Evolutionary conservation across 2,329 filamentous ascomycete genomes (phyloP), one percentile per base, ranked within the genome.

Genomic region (Tothia fuscella): DNA sequence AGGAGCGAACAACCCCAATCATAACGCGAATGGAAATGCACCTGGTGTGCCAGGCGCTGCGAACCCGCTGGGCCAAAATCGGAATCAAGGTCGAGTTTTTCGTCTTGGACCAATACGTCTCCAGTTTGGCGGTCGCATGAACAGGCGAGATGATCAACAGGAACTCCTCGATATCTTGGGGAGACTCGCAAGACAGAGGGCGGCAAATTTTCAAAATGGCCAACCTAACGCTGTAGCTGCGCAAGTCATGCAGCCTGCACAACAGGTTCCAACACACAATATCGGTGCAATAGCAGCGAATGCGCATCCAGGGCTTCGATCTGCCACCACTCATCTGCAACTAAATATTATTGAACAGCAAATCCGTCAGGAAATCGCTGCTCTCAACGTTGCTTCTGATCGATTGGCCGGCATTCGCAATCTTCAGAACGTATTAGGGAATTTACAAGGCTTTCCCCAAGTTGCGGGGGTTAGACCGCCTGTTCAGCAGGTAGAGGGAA

Each of bases 291-390:
- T 17, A 9, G 39, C 39, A 13, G 34, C 29, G 17, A n/a, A 22
- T 22, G 17, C 39, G 24, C 7, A 41, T 14, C 39, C 39, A 41
- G 39, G 26, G n/a, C 21, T 41, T 3, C 21, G 39, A 32, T 41
- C 39, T n/a, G 39, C 39, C n/a, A 20, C 30, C 13, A 6, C 39
- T n/a, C 29, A 31, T 12, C 33, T 41, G 29, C 25, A 29, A 25
- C 30, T 41, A 7, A 31, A 41, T 24, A 22, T 31, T 19, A 7
- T 41, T 13, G 39, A 41, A 24, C 19, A 29, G 3, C 39, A 41
- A 14, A 41, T 41, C 13, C 39, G 29, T 24, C 39, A 31, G 16
- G 39, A 41, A 21, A 41, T 41, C 17, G 16, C 3, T 17, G 29
- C 39, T 14, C 26, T 41, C 19, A 35, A 29, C 6, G 5, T 34